Evolutionary conservation across 192 early-diverging fungal species (phyloP).

Genomic region (Backusella psychrophila): DNA sequence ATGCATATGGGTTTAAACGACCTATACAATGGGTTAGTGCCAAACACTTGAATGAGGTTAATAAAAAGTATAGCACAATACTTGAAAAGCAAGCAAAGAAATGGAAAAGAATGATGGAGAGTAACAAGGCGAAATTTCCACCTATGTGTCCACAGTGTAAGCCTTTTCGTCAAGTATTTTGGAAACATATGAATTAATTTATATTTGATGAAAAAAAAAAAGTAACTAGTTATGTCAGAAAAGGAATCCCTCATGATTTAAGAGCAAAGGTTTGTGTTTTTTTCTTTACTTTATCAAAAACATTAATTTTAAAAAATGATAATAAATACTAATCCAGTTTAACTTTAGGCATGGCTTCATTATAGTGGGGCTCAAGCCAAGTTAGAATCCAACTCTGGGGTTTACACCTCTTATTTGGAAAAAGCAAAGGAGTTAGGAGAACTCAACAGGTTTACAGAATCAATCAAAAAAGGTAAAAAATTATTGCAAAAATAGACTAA

Average conservation of each 20-base stretch:
- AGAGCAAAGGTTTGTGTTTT: constrained; percentile 39
- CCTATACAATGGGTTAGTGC: constrained; percentile 46
- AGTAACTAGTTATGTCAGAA: constrained; percentile 66
- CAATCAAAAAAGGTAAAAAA: constrained; percentile 62
- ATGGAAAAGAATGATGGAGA: constrained; percentile 48
- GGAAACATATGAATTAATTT: constrained; percentile 25
- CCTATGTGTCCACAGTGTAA: constrained; percentile 44
- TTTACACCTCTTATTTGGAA: constrained; percentile 51
- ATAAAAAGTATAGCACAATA: constrained; percentile 47
- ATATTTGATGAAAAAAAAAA: constrained; percentile 29
- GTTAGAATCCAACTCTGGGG: constrained; percentile 48
- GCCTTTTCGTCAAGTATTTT: background rate
- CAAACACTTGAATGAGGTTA: constrained; percentile 46
- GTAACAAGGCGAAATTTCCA: constrained; percentile 42
- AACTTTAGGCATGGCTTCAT: constrained; percentile 61
- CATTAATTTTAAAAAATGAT: background rate
- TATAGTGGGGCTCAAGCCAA: constrained; percentile 70
- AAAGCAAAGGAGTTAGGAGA: constrained; percentile 43
- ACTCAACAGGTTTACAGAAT: constrained; percentile 63
- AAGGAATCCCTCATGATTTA: constrained; percentile 68
- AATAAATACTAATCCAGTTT: background rate
- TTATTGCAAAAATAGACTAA: background rate
- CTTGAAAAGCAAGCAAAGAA: constrained; percentile 44
- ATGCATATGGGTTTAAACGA: constrained; percentile 58
- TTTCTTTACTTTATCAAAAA: background rate